These are phyloP conservation scores for Leccinum arenicola DNA, from an alignment of 768 basidiomycete genomes.

Conservation along the genomic window DNA sequence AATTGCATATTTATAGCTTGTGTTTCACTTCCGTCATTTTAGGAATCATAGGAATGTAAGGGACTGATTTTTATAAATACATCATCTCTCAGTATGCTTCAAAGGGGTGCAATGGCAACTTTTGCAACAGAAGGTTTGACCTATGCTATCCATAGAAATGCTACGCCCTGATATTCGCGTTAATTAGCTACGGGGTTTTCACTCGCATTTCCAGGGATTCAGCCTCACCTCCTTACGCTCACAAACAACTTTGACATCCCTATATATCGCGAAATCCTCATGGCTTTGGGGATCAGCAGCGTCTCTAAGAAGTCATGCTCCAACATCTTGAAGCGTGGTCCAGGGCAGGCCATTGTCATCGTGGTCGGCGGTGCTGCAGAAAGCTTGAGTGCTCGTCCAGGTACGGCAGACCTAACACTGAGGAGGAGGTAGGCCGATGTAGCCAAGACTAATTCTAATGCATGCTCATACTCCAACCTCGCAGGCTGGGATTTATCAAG, in stretches of 20 bases:
- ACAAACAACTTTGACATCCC: constrained; percentile 89
- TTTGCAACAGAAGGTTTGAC: constrained; percentile 85
- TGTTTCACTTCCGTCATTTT: constrained; percentile 11
- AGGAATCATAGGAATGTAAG: constrained; percentile 98
- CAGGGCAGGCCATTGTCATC: constrained; percentile 79
- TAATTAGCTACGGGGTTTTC: constrained; percentile 85
- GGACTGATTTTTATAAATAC: constrained; percentile 2
- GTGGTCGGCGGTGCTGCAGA: constrained; percentile 97
- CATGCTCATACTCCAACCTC: neutral
- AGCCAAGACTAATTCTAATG: neutral
- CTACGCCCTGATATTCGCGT: neutral
- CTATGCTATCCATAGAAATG: constrained; percentile 4
- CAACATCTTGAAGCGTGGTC: constrained; percentile 70
- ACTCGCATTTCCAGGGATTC: constrained; percentile 82
- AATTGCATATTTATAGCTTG: neutral
- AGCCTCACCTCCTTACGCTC: constrained; percentile 89
- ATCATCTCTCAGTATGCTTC: neutral
- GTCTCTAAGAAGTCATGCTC: constrained; percentile 90
- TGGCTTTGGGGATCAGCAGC: constrained; percentile 86
- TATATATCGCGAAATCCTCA: constrained; percentile 88
- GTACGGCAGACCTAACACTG: constrained; percentile 90
- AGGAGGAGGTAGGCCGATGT: constrained; percentile 51
- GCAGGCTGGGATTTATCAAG: constrained; percentile 92
- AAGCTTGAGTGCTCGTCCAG: constrained; percentile 89
- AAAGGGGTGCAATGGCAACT: constrained; percentile 91